These are phyloP conservation scores for Zygotorulaspora florentina DNA, from an alignment of 805 yeast species.

Conservation along the genomic window DNA sequence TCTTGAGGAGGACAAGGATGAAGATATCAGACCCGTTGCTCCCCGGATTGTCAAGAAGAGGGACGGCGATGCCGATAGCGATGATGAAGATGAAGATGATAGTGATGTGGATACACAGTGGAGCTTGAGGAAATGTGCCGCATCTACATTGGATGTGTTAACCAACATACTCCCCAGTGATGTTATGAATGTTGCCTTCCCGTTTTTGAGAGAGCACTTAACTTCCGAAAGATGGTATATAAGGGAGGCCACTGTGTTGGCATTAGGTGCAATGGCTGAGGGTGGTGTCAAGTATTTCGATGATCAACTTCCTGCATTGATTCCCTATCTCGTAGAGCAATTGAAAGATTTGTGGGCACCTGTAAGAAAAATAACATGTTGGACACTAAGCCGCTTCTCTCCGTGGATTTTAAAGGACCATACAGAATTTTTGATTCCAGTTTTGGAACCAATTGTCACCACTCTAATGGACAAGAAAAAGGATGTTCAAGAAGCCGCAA, in stretches of 20 bases:
- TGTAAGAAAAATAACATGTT: constrained; percentile 89
- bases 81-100: constrained; percentile 66
- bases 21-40: constrained; percentile 80
- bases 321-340: constrained; percentile 81
- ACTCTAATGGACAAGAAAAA: constrained; percentile 81
- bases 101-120: constrained; percentile 70
- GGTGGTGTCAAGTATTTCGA: constrained; percentile 73
- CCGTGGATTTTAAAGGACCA: constrained; percentile 75
- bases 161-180: constrained; percentile 64
- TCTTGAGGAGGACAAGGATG: constrained; percentile 71
- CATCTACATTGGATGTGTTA: constrained; percentile 83
- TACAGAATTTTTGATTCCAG: constrained; percentile 67
- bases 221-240: constrained; percentile 76
- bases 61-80: constrained; percentile 48
- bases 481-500: constrained; percentile 93
- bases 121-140: constrained; percentile 91
- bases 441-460: constrained; percentile 67
- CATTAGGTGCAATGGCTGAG: constrained; percentile 91
- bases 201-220: constrained; percentile 68
- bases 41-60: constrained; percentile 57
- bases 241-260: constrained; percentile 89
- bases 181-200: constrained; percentile 65
- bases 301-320: constrained; percentile 69
- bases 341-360: constrained; percentile 72
- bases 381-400: constrained; percentile 88